phyloP scores from a whole-genome alignment of 1,284 basidiomycete genomes.

The Ceratorhiza oryzae-sativae region DNA sequence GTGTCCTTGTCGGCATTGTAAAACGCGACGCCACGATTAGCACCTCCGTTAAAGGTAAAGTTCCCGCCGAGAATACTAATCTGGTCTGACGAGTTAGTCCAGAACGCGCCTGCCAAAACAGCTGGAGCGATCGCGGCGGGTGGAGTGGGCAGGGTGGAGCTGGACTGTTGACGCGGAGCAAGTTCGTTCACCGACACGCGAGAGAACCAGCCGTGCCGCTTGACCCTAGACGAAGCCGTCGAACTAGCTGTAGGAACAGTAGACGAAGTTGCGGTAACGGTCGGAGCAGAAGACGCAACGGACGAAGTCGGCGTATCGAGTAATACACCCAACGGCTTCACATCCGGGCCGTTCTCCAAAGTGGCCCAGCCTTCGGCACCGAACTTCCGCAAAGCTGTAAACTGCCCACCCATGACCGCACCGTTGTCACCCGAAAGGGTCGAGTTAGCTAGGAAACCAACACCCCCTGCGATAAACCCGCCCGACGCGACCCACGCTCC shows the following conservation, averaged over 20 bases:
- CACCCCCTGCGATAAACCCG: constrained; percentile 74
- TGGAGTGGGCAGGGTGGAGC: constrained; percentile 62
- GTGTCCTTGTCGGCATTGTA: constrained; percentile 67
- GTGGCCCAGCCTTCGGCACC: constrained; percentile 77
- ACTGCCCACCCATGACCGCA: constrained; percentile 63
- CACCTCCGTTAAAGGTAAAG: constrained; percentile 68
- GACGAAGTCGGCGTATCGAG: constrained; percentile 55
- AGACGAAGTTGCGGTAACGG: constrained; percentile 43
- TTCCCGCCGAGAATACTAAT: constrained; percentile 89
- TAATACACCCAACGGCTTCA: constrained; percentile 65
- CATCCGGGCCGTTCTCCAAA: constrained; percentile 64
- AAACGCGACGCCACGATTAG: constrained; percentile 70
- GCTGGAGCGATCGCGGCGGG: constrained; percentile 73
- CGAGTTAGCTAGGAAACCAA: constrained; percentile 70
- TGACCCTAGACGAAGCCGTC: constrained; percentile 44
- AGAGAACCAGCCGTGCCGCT: constrained; percentile 60
- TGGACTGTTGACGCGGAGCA: constrained; percentile 61
- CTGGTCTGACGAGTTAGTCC: constrained; percentile 80
- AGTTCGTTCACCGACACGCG: constrained; percentile 58
- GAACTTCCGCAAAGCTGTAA: constrained; percentile 62
- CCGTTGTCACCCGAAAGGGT: constrained; percentile 53
- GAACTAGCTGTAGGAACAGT: constrained; percentile 45
- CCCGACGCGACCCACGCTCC: constrained; percentile 75
- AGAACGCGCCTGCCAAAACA: constrained; percentile 87
- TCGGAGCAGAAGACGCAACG: constrained; percentile 43